These are phyloP conservation scores for Fusarium denticulatum DNA, from an alignment of 2,329 filamentous ascomycete genomes.

Conservation along the genomic window DNA sequence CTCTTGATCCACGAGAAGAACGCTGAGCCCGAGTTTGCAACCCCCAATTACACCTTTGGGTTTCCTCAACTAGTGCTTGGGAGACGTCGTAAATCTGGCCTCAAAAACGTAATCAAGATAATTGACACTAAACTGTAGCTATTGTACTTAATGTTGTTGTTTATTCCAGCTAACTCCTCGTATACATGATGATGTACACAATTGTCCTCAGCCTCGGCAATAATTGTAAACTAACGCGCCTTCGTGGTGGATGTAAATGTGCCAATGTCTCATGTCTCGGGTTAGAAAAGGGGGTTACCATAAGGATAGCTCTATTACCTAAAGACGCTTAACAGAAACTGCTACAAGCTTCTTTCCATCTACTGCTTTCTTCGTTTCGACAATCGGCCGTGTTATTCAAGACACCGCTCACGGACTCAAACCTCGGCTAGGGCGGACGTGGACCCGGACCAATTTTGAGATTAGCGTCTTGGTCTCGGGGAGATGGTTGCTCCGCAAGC, in stretches of 20 bases:
- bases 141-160: rapidly evolving
- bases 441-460: not conserved
- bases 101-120: too few species aligned
- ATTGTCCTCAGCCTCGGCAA: not conserved
- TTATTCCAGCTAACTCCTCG: not conserved
- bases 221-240: not conserved
- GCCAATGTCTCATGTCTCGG: too few species aligned
- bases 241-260: too few species aligned
- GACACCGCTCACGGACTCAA: not conserved
- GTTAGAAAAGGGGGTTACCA: too few species aligned
- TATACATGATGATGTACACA: not conserved
- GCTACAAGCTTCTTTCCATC: rapidly evolving
- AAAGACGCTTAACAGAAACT: not conserved
- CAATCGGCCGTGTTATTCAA: not conserved
- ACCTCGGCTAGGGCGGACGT: not conserved
- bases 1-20: too few species aligned
- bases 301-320: too few species aligned
- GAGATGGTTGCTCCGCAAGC: not conserved
- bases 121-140: not conserved
- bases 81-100: too few species aligned
- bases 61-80: too few species aligned
- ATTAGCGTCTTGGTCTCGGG: not conserved
- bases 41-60: too few species aligned
- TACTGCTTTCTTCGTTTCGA: rapidly evolving
- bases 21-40: too few species aligned